phyloP scores from a whole-genome alignment of 1,284 basidiomycete species.

The Cryptococcus sp. region DNA sequence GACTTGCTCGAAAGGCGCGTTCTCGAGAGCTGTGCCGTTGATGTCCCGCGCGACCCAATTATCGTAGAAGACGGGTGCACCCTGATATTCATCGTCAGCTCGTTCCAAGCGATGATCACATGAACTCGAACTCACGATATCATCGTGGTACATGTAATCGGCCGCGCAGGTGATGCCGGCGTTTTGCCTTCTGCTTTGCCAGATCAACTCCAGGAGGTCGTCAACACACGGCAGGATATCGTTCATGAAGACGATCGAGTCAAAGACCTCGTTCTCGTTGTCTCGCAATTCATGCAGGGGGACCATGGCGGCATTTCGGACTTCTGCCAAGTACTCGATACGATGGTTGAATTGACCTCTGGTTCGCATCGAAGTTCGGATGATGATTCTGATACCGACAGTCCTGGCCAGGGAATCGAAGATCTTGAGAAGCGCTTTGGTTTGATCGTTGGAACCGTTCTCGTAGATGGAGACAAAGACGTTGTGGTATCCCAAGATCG shows the following conservation, averaged over 20 bases:
- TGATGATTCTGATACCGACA: slow-evolving; percentile 85
- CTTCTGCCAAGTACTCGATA: slow-evolving; percentile 96
- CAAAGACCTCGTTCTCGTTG: slow-evolving; percentile 84
- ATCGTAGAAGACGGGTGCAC: slow-evolving; percentile 90
- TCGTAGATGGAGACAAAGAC: slow-evolving; percentile 97
- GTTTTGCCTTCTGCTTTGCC: slow-evolving; percentile 85
- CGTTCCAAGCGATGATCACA: not conserved
- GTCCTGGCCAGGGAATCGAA: slow-evolving; percentile 85
- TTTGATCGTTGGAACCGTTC: slow-evolving; percentile 94
- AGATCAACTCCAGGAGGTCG: slow-evolving; percentile 92
- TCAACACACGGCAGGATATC: slow-evolving; percentile 94
- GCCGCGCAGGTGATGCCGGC: slow-evolving; percentile 95
- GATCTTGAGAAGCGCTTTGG: slow-evolving; percentile 87
- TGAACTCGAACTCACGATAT: slow-evolving; percentile 63
- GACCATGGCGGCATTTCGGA: slow-evolving; percentile 90
- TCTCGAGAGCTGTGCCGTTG: slow-evolving; percentile 94
- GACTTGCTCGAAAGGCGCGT: slow-evolving; percentile 88
- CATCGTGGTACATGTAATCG: slow-evolving; percentile 97
- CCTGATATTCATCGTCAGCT: slow-evolving; percentile 45
- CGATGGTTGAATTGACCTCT: slow-evolving; percentile 96
- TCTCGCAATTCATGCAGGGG: slow-evolving; percentile 89
- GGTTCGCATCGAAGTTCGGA: slow-evolving; percentile 84
- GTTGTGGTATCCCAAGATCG: slow-evolving; percentile 90
- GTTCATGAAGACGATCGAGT: slow-evolving; percentile 97
- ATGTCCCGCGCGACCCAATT: slow-evolving; percentile 97